Base-by-base conservation (phyloP, 192 early-diverging fungal genomes). In the Backusella psychrophila region DNA sequence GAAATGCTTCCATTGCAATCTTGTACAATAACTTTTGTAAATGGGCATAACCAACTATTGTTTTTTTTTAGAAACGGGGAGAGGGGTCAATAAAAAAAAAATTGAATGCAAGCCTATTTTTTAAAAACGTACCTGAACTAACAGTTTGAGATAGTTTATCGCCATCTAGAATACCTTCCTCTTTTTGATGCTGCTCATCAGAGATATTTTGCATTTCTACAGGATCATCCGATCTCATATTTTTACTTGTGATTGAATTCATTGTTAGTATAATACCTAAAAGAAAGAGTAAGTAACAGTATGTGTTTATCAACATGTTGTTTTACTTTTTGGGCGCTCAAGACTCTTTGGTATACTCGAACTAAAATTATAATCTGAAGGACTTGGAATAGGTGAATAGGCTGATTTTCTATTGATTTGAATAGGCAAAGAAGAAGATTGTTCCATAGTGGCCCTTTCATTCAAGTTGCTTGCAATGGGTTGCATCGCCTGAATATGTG, bases 1-100 rank as follows among this genome's bases (percentile, higher is more conserved):
- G 85, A 77, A 80, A 90, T 4, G 88, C 85, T 59, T 88, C 89
- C 71, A 85, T 78, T 1, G 89, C 83, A 69, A 83, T 87, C 63
- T 87, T 89, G 52, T 78, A 81, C 33, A 88, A 71, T 68, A 91
- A 78, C 33, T 75, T 68, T 34, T 85, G 80, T 23, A 83, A 72
- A 68, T 83, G 75, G 6, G 59, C 72, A 59, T 77, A 79, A 15
- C 78, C 78, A 29, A 63, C 73, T 79, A 52, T 19, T 6, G n/a
- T 66, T 42, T 26, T 38, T 38, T 44, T n/a, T 17, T 44, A 44
- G 23, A 31, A 42, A 70, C 33, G 14, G 5, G 23, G 3, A 23
- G 17, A 11, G 21, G n/a, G 39, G 6, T n/a, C 5, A 38, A 11
- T 36, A 41, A 36, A 36, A 69, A 69, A 35, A 69, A 23, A 11